Evolutionary conservation across 352 stramenopile species (phyloP).

Genomic region (Globisporangium polare): DNA sequence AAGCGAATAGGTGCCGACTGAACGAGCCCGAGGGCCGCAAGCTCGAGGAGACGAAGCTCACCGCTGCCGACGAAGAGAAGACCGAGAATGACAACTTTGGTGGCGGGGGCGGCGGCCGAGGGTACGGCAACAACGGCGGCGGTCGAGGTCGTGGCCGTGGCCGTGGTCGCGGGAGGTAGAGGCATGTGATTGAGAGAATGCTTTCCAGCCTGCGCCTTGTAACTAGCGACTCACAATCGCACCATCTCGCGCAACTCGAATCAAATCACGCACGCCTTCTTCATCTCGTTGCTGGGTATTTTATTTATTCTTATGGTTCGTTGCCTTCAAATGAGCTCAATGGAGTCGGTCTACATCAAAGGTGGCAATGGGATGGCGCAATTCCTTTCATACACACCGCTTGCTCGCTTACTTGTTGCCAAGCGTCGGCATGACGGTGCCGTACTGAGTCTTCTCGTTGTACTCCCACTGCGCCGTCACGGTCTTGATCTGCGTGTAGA

Average conservation of each 20-base stretch:
- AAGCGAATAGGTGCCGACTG: slow-evolving; percentile 49
- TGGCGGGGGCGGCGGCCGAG: slow-evolving; percentile 21
- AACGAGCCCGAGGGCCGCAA: slow-evolving; percentile 59
- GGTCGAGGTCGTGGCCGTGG: slow-evolving; percentile 32
- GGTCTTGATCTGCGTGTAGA: slow-evolving; percentile 98
- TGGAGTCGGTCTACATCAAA: slow-evolving; percentile 9
- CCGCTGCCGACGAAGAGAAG: slow-evolving; percentile 59
- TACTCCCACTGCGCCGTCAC: slow-evolving; percentile 96
- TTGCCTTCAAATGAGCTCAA: not conserved
- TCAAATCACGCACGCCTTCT: not conserved
- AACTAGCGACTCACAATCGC: not conserved
- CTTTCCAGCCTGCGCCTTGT: not conserved
- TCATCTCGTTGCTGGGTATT: not conserved
- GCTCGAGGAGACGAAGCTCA: slow-evolving; percentile 69
- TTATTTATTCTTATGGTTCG: not conserved
- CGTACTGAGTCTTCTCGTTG: slow-evolving; percentile 86
- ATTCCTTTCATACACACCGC: not conserved
- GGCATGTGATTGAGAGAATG: not conserved
- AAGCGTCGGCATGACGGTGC: slow-evolving; percentile 92
- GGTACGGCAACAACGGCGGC: slow-evolving; percentile 16
- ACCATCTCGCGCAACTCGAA: not conserved
- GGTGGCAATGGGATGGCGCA: not conserved
- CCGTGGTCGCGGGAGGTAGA: slow-evolving; percentile 25
- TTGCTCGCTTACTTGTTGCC: slow-evolving; percentile 37
- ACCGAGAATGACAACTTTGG: slow-evolving; percentile 37